Evolutionary conservation across 176 grass and related monocot species (phyloP).

Genomic region (Cenchrus purpureus): DNA sequence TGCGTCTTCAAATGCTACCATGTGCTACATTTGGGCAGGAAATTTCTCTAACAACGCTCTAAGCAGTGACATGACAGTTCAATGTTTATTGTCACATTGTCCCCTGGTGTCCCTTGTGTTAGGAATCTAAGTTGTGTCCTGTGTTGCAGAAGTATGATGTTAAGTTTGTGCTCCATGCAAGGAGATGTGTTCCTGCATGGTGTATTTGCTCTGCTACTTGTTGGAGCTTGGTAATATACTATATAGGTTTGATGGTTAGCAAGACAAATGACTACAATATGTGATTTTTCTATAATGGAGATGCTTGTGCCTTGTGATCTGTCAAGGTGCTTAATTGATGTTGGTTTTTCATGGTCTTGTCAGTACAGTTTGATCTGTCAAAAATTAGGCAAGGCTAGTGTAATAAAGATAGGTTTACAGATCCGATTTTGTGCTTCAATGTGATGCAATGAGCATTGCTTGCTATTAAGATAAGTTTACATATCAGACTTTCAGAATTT

Average conservation of each 20-base stretch:
- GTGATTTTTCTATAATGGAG: background rate
- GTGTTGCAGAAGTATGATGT: background rate
- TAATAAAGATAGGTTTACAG: background rate
- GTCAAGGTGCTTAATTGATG: background rate
- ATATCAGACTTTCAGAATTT: too few relatives aligned
- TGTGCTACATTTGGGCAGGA: slow-evolving; percentile 43
- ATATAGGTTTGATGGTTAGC: background rate
- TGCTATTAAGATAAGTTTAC: too few relatives aligned
- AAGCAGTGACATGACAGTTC: background rate
- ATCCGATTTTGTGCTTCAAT: background rate
- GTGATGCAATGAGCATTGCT: too few relatives aligned
- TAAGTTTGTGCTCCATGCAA: background rate
- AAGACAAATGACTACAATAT: background rate
- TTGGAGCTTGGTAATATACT: background rate
- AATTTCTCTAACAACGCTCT: background rate
- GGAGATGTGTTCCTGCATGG: background rate
- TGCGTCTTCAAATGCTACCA: slow-evolving; percentile 19
- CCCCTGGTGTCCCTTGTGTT: background rate
- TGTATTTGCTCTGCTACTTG: background rate
- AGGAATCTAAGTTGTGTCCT: background rate
- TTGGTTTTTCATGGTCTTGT: background rate
- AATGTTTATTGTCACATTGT: background rate
- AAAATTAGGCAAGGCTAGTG: background rate
- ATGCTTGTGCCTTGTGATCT: background rate
- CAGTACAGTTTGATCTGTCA: background rate